Evolutionary conservation across 352 stramenopile species (phyloP), one percentile per base, ranked within the genome.

Genomic region (Phytophthora melonis): DNA sequence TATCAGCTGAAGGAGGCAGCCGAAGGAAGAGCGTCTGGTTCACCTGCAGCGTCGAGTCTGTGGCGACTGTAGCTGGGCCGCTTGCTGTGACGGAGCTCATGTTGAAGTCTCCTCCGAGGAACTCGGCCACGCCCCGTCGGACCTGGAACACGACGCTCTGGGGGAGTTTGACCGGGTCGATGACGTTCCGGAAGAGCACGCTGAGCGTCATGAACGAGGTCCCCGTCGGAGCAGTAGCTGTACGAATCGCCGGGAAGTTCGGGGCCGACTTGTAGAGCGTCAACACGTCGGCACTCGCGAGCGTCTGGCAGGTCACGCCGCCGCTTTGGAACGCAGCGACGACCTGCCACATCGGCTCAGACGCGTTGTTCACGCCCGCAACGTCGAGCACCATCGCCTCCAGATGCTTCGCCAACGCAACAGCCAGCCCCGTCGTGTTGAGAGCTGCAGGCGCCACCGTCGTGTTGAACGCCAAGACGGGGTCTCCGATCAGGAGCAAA

Each of bases 101-200:
- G 45, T 75, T 79, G 30, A 78, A 74, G 3, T 27, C 53, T 34
- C 84, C 69, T 6, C 62, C 58, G 7, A 91, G 25, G 30, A 90
- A 91, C 3, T 78, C 71, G 3, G 68, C 61, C 21, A 91, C 60
- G 18, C 76, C 84, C 9, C 74, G 80, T 27, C 82, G 84, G 3
- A 77, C 78, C 77, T 89, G 82, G 65, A 80, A 90, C 32, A 89
- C 63, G 1, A 86, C 41, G 19, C 70, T 78, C 30, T 77, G 80
- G 14, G 67, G 58, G 18, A 91, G 61, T 59, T 85, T 83, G 0
- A 18, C 2, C 3, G 75, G 66, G 13, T 77, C 62, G 3, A 79
- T 78, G 10, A 90, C 55, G 59, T 90, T 89, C 36, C 80, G 72
- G 23, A 84, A 88, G 36, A 68, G 63, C 14, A 89, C 68, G 43